Evolutionary conservation across 108 stramenopile species (phyloP).

Genomic region (Epipyxis sp.): DNA sequence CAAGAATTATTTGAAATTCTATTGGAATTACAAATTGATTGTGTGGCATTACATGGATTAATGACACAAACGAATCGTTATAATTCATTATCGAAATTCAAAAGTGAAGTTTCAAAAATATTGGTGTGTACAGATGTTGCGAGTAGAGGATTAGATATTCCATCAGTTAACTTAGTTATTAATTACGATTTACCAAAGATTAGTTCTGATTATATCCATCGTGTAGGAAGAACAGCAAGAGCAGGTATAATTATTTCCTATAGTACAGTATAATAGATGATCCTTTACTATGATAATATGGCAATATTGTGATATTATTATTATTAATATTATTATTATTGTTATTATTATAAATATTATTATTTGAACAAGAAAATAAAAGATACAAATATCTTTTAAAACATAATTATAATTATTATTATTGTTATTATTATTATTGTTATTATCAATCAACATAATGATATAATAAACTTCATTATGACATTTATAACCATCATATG

Average conservation of each 20-base stretch:
- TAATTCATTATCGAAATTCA: constrained; percentile 76
- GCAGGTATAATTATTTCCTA: too few species aligned
- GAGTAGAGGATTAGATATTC: constrained; percentile 88
- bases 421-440: too few species aligned
- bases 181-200: constrained; percentile 93
- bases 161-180: constrained; percentile 88
- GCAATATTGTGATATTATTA: too few species aligned
- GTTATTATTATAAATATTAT: too few species aligned
- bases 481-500: too few species aligned
- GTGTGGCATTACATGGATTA: constrained; percentile 85
- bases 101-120: constrained; percentile 58
- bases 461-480: too few species aligned
- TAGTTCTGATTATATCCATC: constrained; percentile 95
- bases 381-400: too few species aligned
- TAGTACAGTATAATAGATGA: not conserved
- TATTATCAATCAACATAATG: too few species aligned
- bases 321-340: too few species aligned
- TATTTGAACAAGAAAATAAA: too few species aligned
- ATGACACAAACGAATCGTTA: constrained; percentile 80
- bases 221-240: constrained; percentile 85
- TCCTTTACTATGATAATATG: too few species aligned
- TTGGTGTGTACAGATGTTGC: constrained; percentile 99
- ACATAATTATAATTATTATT: too few species aligned
- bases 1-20: constrained; percentile 81
- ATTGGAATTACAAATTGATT: constrained; percentile 72